Evolutionary conservation across 139 green algal genomes (phyloP).

Genomic region (Chlamydomonas asymmetrica): DNA sequence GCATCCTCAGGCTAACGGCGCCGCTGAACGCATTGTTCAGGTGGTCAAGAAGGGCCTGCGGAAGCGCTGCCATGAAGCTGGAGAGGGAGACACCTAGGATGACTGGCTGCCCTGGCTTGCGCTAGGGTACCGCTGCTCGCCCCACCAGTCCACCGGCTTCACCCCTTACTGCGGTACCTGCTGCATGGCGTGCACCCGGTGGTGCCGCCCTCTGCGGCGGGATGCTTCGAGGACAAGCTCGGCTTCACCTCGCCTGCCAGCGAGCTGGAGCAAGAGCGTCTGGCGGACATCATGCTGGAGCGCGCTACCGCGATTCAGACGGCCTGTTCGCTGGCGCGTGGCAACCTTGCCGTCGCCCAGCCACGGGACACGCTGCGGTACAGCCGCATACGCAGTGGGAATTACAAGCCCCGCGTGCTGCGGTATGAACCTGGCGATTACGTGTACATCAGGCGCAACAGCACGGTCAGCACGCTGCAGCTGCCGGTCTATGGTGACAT

Average conservation of each 20-base stretch:
- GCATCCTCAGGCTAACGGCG: conserved; percentile 41
- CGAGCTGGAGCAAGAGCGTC: no score
- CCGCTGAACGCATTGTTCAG: conserved; percentile 24
- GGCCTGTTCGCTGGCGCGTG: no score
- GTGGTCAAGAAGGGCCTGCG: conserved; percentile 28
- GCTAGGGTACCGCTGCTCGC: conserved; percentile 38
- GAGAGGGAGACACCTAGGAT: conserved; percentile 3
- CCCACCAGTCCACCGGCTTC: conserved; percentile 10
- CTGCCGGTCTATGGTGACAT: background rate
- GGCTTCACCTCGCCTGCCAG: no score
- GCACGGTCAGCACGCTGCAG: background rate
- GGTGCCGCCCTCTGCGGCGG: conserved; percentile 14
- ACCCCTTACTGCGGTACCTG: conserved; percentile 32
- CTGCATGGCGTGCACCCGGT: conserved; percentile 16
- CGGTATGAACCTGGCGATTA: conserved; percentile 10
- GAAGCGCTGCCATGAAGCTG: conserved; percentile 11
- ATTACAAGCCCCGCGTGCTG: background rate
- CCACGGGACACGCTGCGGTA: conserved; percentile 3
- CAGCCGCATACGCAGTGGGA: background rate
- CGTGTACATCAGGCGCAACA: conserved; percentile 5
- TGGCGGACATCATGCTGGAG: no score
- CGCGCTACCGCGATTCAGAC: no score
- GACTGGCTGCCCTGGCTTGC: conserved; percentile 22
- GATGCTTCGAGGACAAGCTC: conserved; percentile 1
- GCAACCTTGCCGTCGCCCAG: no score